Evolutionary conservation across 768 basidiomycete genomes (phyloP), one percentile per base, ranked within the genome.

Genomic region (Chlorophyllum brunneum): DNA sequence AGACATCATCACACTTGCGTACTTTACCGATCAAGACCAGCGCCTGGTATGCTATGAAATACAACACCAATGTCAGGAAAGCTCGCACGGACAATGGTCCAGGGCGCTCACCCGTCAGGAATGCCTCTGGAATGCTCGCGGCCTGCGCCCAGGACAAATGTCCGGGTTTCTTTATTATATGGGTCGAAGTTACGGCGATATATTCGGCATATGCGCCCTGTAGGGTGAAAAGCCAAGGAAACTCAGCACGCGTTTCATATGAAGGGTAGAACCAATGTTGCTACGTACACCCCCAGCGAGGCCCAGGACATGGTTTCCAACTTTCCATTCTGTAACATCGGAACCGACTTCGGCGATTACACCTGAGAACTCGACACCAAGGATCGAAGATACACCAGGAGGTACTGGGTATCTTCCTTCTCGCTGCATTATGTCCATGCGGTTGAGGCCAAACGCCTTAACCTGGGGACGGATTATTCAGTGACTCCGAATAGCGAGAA

Each of bases 141-240:
- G 92, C 92, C 62, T 97, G 84, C 0, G 71, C 75, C 88, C 88
- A 95, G 26, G 83, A 80, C 55, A 98, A 70, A 63, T 84, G 68
- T 23, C 65, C 63, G 5, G 93, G 92, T 67, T 98, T 97, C 55
- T 63, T 72, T 53, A 92, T 69, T 52, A 95, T 64, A 69, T 89
- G 80, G 2, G 78, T 80, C 54, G 83, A 73, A 6, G 78, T 72
- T 36, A 83, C 79, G 23, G 73, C 79, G 56, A 98, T 81, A 64
- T 84, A 95, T 65, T 95, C 89, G 30, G 93, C 92, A 61, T 94
- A 95, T 38, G 92, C 92, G 30, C 93, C 93, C 92, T 94, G 57
- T 41, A 47, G 20, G 43, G 36, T 18, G 29, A 48, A 36, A 20
- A 33, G 26, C 40, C 15, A 40, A 18, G 22, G 29, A 15, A 33